A percentile compares a stretch with the other conserved stretches of the same genome.
Conservation (phyloP, 305 asterid species). For the Ilex paraguariensis region DNA sequence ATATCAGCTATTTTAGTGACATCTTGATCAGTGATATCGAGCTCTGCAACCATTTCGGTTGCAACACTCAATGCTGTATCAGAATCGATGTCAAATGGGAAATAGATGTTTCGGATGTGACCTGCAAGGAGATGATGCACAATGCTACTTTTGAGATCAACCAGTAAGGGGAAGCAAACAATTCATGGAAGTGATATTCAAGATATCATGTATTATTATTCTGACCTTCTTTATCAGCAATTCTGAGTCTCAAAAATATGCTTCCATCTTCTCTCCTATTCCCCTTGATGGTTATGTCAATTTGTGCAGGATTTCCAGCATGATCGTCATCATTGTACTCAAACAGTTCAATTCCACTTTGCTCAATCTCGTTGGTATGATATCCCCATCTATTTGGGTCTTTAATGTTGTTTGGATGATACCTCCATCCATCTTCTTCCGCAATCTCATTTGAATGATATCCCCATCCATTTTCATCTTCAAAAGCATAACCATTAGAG, state of each 20-base stretch:
- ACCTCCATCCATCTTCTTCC: constrained; percentile 11
- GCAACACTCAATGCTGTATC: constrained; percentile 80
- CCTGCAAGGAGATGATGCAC: constrained; percentile 35
- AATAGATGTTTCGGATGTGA: constrained; percentile 63
- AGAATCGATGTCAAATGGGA: constrained; percentile 58
- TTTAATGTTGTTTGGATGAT: constrained; percentile 5
- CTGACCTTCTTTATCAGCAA: constrained; percentile 76
- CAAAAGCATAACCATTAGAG: constrained; percentile 37
- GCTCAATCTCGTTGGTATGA: constrained; percentile 49
- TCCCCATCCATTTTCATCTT: constrained; percentile 40
- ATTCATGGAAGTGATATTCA: not conserved
- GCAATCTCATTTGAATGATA: constrained; percentile 6
- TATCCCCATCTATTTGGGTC: constrained; percentile 51
- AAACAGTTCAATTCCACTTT: constrained; percentile 55
- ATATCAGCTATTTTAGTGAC: constrained; percentile 63
- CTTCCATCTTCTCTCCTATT: constrained; percentile 58
- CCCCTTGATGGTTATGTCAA: constrained; percentile 67
- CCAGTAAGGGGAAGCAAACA: constrained; percentile 4
- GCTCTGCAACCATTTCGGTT: constrained; percentile 75
- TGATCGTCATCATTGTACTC: constrained; percentile 43
- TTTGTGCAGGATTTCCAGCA: constrained; percentile 25
- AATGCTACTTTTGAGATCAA: constrained; percentile 16
- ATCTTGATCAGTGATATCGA: constrained; percentile 70
- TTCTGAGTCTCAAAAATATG: constrained; percentile 73
- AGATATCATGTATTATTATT: no score